These are phyloP conservation scores for Mycosphaerelloides madeirae DNA, from an alignment of 2,329 filamentous ascomycete genomes.

Conservation along the genomic window DNA sequence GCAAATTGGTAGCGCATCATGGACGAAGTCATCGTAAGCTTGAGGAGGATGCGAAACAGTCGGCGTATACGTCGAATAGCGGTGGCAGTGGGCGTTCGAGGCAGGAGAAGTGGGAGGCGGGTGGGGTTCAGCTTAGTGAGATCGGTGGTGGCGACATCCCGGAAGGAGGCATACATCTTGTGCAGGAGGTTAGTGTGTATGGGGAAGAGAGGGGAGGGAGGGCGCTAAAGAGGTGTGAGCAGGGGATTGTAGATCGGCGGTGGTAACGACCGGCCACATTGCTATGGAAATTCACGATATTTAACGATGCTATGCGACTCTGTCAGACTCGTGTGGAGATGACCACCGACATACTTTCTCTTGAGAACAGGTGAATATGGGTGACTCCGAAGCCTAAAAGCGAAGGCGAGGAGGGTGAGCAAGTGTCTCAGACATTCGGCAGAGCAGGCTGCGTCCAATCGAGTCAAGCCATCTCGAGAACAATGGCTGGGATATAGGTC, in stretches of 20 bases:
- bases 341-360: too few species aligned
- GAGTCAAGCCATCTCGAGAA: too few species aligned
- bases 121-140: too few species aligned
- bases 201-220: not conserved
- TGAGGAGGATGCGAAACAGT: not conserved
- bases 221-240: not conserved
- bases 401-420: too few species aligned
- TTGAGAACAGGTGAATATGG: too few species aligned
- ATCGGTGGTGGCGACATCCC: too few species aligned
- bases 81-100: not conserved
- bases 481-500: too few species aligned
- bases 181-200: slow-evolving; percentile 1
- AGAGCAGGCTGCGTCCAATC: too few species aligned
- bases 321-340: not conserved
- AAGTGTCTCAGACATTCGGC: not conserved
- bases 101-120: not conserved
- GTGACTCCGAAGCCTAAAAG: too few species aligned
- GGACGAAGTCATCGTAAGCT: not conserved
- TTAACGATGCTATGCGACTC: too few species aligned
- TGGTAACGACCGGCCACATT: not conserved
- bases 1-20: not conserved
- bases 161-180: not conserved
- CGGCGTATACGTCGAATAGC: too few species aligned
- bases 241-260: not conserved
- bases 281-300: not conserved